These are phyloP conservation scores for Pyrenochaeta sp. DNA, from an alignment of 2,329 filamentous ascomycete genomes.

Conservation along the genomic window DNA sequence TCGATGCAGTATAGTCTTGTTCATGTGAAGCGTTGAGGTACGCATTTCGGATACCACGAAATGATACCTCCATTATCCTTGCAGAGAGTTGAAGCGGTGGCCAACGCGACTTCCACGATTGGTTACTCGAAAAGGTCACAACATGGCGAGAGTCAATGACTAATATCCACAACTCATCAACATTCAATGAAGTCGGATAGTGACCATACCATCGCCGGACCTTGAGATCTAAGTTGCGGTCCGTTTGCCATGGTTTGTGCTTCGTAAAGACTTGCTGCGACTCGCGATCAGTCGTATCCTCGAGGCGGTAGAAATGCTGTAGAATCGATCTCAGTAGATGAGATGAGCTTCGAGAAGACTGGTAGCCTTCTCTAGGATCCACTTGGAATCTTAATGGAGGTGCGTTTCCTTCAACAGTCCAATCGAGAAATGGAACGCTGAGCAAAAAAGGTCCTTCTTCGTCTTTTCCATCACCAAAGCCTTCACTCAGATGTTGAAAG, in stretches of 20 bases:
- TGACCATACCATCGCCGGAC: conserved; percentile 55
- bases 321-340: conserved; percentile 53
- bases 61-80: conserved; percentile 52
- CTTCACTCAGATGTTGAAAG: conserved; percentile 42
- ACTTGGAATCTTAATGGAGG: conserved; percentile 54
- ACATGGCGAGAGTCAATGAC: conserved; percentile 52
- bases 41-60: conserved; percentile 52
- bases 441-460: conserved; percentile 47
- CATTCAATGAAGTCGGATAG: conserved; percentile 52
- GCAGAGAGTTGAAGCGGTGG: conserved; percentile 53
- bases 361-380: conserved; percentile 52
- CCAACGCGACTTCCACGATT: conserved; percentile 56
- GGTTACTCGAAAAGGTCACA: conserved; percentile 54
- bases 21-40: conserved; percentile 43
- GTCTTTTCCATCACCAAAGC: conserved; percentile 6
- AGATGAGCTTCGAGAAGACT: conserved; percentile 48
- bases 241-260: conserved; percentile 54
- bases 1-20: conserved; percentile 50
- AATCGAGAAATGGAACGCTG: conserved; percentile 54
- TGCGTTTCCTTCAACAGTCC: conserved; percentile 48
- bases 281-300: conserved; percentile 55
- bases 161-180: conserved; percentile 56
- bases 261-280: conserved; percentile 51
- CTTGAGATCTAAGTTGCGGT: conserved; percentile 53
- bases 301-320: conserved; percentile 55